Evolutionary conservation across 257 asterid species (phyloP).

Genomic region (Solanum paucissectum): DNA sequence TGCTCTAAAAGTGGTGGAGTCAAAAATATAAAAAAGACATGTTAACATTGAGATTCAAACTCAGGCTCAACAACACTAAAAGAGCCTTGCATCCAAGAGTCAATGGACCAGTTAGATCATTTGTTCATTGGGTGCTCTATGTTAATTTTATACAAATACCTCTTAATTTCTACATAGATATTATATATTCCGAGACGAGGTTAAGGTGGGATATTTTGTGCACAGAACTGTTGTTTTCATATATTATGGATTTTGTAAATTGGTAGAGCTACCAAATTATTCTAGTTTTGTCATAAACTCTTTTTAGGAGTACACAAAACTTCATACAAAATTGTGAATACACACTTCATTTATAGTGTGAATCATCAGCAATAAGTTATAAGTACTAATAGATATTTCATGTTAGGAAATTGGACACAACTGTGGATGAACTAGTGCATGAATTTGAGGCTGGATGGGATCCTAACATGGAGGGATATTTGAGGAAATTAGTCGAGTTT

Average conservation of each 20-base stretch:
- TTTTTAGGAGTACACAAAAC: not conserved
- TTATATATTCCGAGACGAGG: not conserved
- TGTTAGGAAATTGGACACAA: slow-evolving; percentile 42
- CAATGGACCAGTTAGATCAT: no score
- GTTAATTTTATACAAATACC: not conserved
- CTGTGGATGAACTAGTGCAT: slow-evolving; percentile 34
- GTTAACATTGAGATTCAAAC: no score
- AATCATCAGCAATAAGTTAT: not conserved
- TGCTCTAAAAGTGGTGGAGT: no score
- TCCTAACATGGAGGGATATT: slow-evolving; percentile 34
- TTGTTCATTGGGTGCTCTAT: not conserved
- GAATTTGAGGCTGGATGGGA: slow-evolving; percentile 56
- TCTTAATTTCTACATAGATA: no score
- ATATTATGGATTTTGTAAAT: not conserved
- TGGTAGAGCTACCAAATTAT: not conserved
- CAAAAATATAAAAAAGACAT: no score
- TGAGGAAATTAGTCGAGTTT: slow-evolving; percentile 53
- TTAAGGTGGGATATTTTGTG: not conserved
- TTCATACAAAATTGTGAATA: not conserved
- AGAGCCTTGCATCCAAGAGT: not conserved
- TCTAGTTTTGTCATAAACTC: not conserved
- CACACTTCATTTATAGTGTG: not conserved
- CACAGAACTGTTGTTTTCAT: not conserved
- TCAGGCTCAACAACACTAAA: not conserved
- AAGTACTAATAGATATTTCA: not conserved